Evolutionary conservation across 2,329 filamentous ascomycete genomes (phyloP).

Genomic region (Teratosphaeria gauchensis): DNA sequence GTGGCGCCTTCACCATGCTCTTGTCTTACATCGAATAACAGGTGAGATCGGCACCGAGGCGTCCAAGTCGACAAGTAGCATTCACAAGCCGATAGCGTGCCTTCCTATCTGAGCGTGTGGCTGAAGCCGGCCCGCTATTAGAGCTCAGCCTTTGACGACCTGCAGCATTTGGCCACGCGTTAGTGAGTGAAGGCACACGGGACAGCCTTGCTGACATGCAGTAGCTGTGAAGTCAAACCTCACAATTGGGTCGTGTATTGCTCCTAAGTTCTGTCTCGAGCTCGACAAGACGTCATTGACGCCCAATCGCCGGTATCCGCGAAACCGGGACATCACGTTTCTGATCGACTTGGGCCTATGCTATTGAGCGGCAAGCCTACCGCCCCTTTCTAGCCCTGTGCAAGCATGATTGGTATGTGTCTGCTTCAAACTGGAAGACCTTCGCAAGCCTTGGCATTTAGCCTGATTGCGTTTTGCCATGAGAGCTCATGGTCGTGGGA

Average conservation of each 20-base stretch:
- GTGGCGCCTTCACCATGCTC: too few relatives aligned
- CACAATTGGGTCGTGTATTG: not conserved
- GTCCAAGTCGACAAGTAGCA: not conserved
- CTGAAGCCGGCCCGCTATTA: not conserved
- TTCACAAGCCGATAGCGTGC: not conserved
- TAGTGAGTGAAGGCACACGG: not conserved
- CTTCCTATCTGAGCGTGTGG: not conserved
- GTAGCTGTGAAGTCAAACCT: not conserved
- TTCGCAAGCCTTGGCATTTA: too few relatives aligned
- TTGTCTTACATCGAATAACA: too few relatives aligned
- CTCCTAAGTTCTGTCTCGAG: not conserved
- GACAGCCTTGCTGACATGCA: not conserved
- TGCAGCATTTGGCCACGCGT: too few relatives aligned
- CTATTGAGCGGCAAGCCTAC: too few relatives aligned
- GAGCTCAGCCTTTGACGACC: too few relatives aligned
- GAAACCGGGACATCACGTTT: not conserved
- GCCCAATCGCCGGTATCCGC: not conserved
- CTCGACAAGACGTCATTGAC: not conserved
- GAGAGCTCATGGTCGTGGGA: too few relatives aligned
- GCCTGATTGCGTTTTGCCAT: too few relatives aligned
- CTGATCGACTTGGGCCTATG: not conserved
- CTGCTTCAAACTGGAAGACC: not conserved
- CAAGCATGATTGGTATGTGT: not conserved
- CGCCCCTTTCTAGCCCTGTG: too few relatives aligned
- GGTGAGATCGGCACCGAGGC: too few relatives aligned